Evolutionary conservation across 495 filamentous ascomycete species (phyloP), one percentile per base, ranked within the genome.

Genomic region (Penicillium crystallinum): DNA sequence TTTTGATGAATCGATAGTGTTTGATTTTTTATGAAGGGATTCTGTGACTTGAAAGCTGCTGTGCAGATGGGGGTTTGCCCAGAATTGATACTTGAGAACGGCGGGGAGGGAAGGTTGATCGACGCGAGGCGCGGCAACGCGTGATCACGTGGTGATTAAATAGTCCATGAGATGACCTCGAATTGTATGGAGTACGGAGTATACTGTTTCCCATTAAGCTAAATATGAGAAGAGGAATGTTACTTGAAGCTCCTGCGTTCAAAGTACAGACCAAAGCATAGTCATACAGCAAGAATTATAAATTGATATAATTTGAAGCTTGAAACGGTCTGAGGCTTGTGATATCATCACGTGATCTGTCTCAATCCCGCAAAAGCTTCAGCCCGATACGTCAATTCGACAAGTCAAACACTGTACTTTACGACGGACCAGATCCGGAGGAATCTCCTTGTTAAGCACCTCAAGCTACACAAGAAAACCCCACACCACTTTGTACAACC

Each of bases 371-470:
- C 27, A 31, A 49, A 49, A 49, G 47, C 47, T 48, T 49, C 48
- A 71, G 65, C 31, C 52, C 65, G 44, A 71, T 70, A 63, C 59
- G 61, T 49, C 15, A 41, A 8, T n/a, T 27, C 9, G 21, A 8
- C 27, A 23, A 27, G 59, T 47, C 64, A 62, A 27, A 45, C 59
- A 75, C 17, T 64, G 72, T 19, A 57, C 54, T 69, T 35, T 65
- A 64, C 37, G 39, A 67, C 30, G 69, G 65, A 36, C 6, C 14
- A 27, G 14, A 2, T 7, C 25, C 61, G 65, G 38, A 17, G 53
- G 55, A 9, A 43, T 76, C 4, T 29, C 52, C 2, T 61, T 57
- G 50, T 47, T 35, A 3, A 7, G n/a, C 12, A 25, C 14, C 29
- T 0, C 8, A 42, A 21, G 36, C 8, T 0, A 27, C 38, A 17